Conservation (phyloP, 257 asterid genomes). For the Perilla frutescens region DNA sequence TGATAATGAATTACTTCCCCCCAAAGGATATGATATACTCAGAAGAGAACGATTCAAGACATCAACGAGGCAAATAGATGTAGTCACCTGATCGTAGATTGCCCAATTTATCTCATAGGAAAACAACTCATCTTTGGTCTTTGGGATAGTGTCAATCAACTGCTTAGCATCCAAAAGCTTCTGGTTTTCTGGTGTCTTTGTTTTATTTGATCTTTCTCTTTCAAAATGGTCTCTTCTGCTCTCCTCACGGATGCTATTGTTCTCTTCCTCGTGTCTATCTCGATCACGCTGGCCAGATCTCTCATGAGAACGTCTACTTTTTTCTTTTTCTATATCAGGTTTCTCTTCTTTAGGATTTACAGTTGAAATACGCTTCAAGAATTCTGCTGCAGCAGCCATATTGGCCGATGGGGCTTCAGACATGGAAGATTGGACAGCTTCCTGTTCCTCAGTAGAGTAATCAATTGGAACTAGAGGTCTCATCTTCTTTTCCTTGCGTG, state of each 20-base stretch:
- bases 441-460: conserved; percentile 87
- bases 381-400: conserved; percentile 70
- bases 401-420: conserved; percentile 63
- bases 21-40: conserved; percentile 11
- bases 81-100: conserved; percentile 80
- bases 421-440: conserved; percentile 52
- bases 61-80: conserved; percentile 25
- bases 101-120: conserved; percentile 90
- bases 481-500: conserved; percentile 96
- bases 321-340: conserved; percentile 69
- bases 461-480: conserved; percentile 98
- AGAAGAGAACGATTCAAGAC: conserved; percentile 14
- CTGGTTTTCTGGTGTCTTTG: conserved; percentile 70
- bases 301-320: conserved; percentile 72
- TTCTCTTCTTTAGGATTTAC: conserved; percentile 71
- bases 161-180: conserved; percentile 93
- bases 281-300: conserved; percentile 80
- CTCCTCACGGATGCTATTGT: conserved; percentile 56
- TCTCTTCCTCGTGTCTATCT: conserved; percentile 67
- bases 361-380: conserved; percentile 67
- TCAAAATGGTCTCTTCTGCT: conserved; percentile 62
- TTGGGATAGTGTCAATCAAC: conserved; percentile 95
- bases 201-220: conserved; percentile 63
- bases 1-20: background rate
- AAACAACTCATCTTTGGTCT: conserved; percentile 94